Evolutionary conservation across 1,284 basidiomycete species (phyloP).

Genomic region (Cystobasidium pallidum): DNA sequence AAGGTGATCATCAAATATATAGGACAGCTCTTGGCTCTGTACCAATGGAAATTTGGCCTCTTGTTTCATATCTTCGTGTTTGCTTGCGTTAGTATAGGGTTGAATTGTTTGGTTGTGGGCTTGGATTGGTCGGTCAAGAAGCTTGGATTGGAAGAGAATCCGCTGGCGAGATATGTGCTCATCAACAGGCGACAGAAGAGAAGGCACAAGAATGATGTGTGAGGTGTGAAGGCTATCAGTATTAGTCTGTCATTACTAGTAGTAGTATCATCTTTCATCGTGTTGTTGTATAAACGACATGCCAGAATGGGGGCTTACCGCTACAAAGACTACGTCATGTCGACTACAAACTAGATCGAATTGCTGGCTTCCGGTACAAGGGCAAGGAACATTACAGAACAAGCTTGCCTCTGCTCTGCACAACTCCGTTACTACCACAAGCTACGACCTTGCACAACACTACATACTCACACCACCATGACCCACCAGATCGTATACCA

Average conservation of each 20-base stretch:
- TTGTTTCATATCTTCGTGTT: slow-evolving; percentile 48
- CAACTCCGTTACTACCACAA: not conserved
- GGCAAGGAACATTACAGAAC: not conserved
- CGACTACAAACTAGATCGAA: no score
- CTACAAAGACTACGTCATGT: not conserved
- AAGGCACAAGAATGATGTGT: slow-evolving; percentile 42
- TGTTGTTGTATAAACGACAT: slow-evolving; percentile 1
- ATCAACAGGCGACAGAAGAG: slow-evolving; percentile 18
- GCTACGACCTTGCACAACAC: not conserved
- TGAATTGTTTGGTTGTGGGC: slow-evolving; percentile 5
- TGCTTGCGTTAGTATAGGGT: slow-evolving; percentile 4
- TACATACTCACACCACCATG: slow-evolving; percentile 20
- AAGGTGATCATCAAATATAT: slow-evolving; percentile 53
- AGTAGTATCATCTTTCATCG: not conserved
- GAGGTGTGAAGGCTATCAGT: not conserved
- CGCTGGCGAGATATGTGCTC: slow-evolving; percentile 1
- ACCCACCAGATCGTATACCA: slow-evolving; percentile 39
- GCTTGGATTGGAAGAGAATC: slow-evolving; percentile 16
- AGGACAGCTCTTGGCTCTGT: slow-evolving; percentile 50
- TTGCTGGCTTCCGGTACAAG: not conserved
- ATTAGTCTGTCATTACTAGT: not conserved
- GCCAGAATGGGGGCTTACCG: no score
- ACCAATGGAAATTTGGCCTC: slow-evolving; percentile 50
- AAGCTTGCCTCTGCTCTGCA: slow-evolving; percentile 7
- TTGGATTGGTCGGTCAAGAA: slow-evolving; percentile 1